A percentile compares a stretch with the other conserved stretches of the same genome.
phyloP scores from a whole-genome alignment of 805 yeast species.

The Suhomyces canberraensis region DNA sequence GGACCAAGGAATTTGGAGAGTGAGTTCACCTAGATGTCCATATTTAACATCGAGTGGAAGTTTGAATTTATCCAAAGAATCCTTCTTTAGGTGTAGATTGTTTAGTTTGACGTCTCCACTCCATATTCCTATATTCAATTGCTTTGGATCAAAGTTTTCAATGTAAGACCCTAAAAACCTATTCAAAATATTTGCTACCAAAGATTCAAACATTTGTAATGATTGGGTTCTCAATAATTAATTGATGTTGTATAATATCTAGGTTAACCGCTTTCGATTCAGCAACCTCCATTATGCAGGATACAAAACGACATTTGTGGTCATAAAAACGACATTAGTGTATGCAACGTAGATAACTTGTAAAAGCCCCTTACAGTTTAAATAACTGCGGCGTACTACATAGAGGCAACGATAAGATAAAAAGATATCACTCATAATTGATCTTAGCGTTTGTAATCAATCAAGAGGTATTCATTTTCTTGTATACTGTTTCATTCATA shows the following conservation, averaged over 20 bases:
- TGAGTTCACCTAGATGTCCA: constrained; percentile 87
- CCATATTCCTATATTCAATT: constrained; percentile 94
- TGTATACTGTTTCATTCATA: too few species aligned
- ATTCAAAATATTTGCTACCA: constrained; percentile 62
- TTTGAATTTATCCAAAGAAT: constrained; percentile 81
- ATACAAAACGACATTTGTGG: too few species aligned
- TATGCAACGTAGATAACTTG: too few species aligned
- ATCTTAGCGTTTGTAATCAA: too few species aligned
- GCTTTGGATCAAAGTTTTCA: constrained; percentile 94
- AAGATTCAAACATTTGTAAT: constrained; percentile 67
- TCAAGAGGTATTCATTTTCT: too few species aligned
- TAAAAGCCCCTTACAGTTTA: too few species aligned
- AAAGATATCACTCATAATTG: too few species aligned
- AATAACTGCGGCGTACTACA: too few species aligned
- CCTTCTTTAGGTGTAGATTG: constrained; percentile 76
- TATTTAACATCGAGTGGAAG: constrained; percentile 83
- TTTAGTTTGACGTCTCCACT: constrained; percentile 89
- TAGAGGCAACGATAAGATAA: too few species aligned
- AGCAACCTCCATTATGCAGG: constrained; percentile 3
- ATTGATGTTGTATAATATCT: too few species aligned
- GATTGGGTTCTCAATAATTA: neutral
- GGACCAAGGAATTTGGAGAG: constrained; percentile 95
- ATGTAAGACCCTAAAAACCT: constrained; percentile 70
- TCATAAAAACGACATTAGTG: too few species aligned
- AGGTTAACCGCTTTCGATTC: too few species aligned